phyloP scores from a whole-genome alignment of 176 grass and related monocot species.

The Bromus sterilis region DNA sequence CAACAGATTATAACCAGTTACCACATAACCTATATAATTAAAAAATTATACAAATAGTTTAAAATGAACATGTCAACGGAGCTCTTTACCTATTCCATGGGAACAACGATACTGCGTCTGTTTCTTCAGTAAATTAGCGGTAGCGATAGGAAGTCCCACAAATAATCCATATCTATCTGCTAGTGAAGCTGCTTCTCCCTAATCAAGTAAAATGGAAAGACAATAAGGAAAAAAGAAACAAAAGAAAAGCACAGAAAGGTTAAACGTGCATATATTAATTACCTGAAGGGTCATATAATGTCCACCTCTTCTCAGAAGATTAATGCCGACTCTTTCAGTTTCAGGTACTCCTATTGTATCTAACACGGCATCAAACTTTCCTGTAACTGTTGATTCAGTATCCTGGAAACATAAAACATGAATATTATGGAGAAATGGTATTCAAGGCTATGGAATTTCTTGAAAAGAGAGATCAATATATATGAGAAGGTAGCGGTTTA shows the following conservation, averaged over 20 bases:
- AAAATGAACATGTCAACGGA: not conserved
- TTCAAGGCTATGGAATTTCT: not conserved
- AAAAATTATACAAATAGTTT: not conserved
- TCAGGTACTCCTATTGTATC: constrained; percentile 91
- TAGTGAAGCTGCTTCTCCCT: constrained; percentile 89
- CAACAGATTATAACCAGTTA: not conserved
- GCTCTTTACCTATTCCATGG: constrained; percentile 16
- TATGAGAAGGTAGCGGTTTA: not conserved
- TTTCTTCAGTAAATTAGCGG: constrained; percentile 78
- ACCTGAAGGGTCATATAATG: constrained; percentile 99
- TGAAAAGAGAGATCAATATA: not conserved
- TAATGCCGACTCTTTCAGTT: constrained; percentile 80
- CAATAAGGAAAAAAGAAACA: constrained; percentile 6
- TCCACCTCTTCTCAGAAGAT: constrained; percentile 86
- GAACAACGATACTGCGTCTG: constrained; percentile 49
- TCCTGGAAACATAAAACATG: constrained; percentile 51
- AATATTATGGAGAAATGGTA: not conserved
- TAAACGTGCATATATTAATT: not conserved
- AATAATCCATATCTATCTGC: constrained; percentile 79
- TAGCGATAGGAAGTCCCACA: constrained; percentile 73
- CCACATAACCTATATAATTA: not conserved
- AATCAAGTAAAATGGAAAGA: constrained; percentile 4
- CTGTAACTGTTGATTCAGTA: constrained; percentile 59
- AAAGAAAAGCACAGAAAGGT: not conserved
- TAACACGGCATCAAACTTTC: constrained; percentile 86